Evolutionary conservation across 352 stramenopile genomes (phyloP).

Genomic region (Halophytophthora polymorphica): DNA sequence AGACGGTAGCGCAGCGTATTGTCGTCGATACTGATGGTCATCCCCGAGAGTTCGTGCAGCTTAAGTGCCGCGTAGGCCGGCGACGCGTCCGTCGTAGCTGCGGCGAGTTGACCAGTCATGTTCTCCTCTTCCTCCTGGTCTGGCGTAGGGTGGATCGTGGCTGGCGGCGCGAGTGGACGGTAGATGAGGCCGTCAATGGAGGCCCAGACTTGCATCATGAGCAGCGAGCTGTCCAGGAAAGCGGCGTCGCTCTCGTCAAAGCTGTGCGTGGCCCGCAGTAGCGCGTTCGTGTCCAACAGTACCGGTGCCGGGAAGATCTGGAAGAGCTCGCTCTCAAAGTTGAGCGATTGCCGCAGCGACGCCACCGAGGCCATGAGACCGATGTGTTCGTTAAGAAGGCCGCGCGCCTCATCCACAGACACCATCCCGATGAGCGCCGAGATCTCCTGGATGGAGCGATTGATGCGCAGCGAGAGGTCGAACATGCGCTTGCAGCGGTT

Average conservation of each 20-base stretch:
- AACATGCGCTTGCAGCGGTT: conserved; percentile 87
- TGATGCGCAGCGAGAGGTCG: conserved; percentile 84
- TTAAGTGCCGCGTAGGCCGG: conserved; percentile 43
- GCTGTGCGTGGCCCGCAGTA: conserved; percentile 59
- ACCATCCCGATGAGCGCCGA: conserved; percentile 81
- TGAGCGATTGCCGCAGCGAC: conserved; percentile 65
- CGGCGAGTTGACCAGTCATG: not conserved
- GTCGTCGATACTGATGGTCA: conserved; percentile 85
- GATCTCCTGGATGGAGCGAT: conserved; percentile 85
- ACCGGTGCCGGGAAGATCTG: conserved; percentile 80
- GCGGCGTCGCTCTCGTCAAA: conserved; percentile 35
- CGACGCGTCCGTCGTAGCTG: conserved; percentile 2
- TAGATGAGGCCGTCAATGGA: conserved; percentile 83
- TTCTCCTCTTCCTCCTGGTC: conserved; percentile 3
- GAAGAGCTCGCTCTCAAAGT: conserved; percentile 87
- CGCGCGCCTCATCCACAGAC: conserved; percentile 70
- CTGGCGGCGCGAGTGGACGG: conserved; percentile 62
- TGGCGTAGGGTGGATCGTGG: conserved; percentile 39
- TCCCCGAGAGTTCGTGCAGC: conserved; percentile 80
- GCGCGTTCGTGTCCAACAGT: conserved; percentile 71
- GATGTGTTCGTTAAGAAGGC: conserved; percentile 81
- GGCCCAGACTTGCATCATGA: conserved; percentile 88
- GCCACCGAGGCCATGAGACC: conserved; percentile 81
- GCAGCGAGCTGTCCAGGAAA: conserved; percentile 59
- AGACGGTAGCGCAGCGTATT: conserved; percentile 80